Evolutionary conservation across 176 grass and related monocot species (phyloP).

Genomic region (Musa acuminata): DNA sequence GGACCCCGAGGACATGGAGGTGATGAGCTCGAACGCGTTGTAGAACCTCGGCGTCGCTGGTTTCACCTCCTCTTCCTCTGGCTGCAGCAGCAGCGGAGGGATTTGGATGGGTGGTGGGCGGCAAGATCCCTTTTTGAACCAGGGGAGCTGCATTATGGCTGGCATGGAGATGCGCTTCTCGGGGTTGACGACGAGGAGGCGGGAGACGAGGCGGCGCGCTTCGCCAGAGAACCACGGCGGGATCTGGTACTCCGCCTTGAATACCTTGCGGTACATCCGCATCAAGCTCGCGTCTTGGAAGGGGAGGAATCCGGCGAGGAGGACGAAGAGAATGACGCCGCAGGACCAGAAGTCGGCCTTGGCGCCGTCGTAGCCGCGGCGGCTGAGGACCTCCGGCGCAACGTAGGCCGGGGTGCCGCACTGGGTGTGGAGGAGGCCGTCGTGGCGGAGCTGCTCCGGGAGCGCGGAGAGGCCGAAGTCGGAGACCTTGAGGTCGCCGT

Average conservation of each 20-base stretch:
- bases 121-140: slow-evolving; percentile 68
- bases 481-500: slow-evolving; percentile 59
- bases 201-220: slow-evolving; percentile 57
- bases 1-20: slow-evolving; percentile 90
- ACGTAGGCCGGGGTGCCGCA: slow-evolving; percentile 94
- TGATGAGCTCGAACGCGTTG: slow-evolving; percentile 97
- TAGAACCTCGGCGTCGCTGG: slow-evolving; percentile 51
- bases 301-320: slow-evolving; percentile 68
- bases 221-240: slow-evolving; percentile 74
- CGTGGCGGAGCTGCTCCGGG: slow-evolving; percentile 74
- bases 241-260: slow-evolving; percentile 63
- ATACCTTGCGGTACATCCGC: slow-evolving; percentile 85
- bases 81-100: slow-evolving; percentile 13
- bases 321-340: slow-evolving; percentile 77
- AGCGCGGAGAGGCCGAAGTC: slow-evolving; percentile 93
- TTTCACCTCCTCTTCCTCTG: slow-evolving; percentile 1
- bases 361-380: slow-evolving; percentile 70
- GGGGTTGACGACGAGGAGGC: slow-evolving; percentile 67
- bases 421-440: slow-evolving; percentile 84
- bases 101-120: slow-evolving; percentile 1
- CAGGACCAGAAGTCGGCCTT: slow-evolving; percentile 77
- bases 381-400: slow-evolving; percentile 71
- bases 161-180: slow-evolving; percentile 53
- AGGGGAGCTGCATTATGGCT: slow-evolving; percentile 53
- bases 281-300: slow-evolving; percentile 73